phyloP scores from a whole-genome alignment of 2,329 filamentous ascomycete species.

The Epichloe sibirici region DNA sequence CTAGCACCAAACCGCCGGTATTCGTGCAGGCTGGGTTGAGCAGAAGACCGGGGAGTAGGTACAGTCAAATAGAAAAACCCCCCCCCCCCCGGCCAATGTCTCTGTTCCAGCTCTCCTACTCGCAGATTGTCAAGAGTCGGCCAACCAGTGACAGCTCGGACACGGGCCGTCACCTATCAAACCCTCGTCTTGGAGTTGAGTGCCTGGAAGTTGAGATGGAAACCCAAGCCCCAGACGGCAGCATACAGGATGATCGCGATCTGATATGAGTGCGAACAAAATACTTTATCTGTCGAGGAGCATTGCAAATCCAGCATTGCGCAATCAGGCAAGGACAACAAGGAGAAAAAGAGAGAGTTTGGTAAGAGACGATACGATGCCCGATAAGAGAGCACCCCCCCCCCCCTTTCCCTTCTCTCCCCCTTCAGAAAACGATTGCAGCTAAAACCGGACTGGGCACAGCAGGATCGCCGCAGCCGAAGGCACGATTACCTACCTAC shows the following conservation, averaged over 20 bases:
- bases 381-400: not conserved
- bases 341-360: not conserved
- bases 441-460: not conserved
- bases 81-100: conserved; percentile 11
- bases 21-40: conserved; percentile 7
- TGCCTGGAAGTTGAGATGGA: not conserved
- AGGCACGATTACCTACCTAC: not conserved
- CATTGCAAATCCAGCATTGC: not conserved
- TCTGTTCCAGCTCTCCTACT: conserved; percentile 13
- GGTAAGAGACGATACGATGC: not conserved
- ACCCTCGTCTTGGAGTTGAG: not conserved
- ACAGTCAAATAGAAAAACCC: conserved; percentile 1
- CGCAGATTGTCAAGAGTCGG: conserved; percentile 5
- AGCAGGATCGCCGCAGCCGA: not conserved
- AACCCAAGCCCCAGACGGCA: not conserved
- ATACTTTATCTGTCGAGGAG: not conserved
- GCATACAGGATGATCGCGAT: too few species aligned
- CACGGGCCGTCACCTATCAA: not conserved
- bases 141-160: conserved; percentile 2
- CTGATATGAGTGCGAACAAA: too few species aligned
- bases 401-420: too few species aligned
- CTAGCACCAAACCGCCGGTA: conserved; percentile 6
- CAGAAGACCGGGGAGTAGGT: conserved; percentile 5
- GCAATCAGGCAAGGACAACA: not conserved
- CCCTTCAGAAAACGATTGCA: not conserved